Base-by-base conservation (phyloP, 2,329 filamentous ascomycete genomes). In the Pyrenophora tritici-repentis region DNA sequence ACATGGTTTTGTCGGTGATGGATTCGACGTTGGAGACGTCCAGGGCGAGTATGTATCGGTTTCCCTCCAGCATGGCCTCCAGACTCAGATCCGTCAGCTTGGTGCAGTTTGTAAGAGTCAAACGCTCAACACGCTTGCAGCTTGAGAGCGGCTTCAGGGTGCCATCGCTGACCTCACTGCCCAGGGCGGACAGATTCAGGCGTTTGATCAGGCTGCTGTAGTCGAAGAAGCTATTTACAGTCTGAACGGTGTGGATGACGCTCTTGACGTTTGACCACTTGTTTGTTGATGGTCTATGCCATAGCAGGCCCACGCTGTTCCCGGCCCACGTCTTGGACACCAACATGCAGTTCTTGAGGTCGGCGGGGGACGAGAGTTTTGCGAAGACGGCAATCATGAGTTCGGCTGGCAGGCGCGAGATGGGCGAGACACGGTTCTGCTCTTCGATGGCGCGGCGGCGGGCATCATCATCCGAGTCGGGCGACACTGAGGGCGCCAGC, bases 281-380 rank as follows among this genome's bases (percentile, higher is more conserved):
- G 66, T 88, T 91, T 77, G 94, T 97, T 22, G 90, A 86, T 1
- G 94, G 94, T 33, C 94, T 84, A 73, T 97, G 92, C 94, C 94
- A 99, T 17, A 99, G 81, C 59, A 96, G 83, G 58, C 94, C 93
- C 61, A 97, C 94, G 43, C 89, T 88, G 70, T 97, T 97, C 57
- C 88, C 82, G 22, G 94, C 89, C 94, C 94, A 99, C 56, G 88
- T 85, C 74, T 91, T 92, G 68, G 88, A 97, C n/a, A 96, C 92
- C 59, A 94, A 80, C 89, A 97, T 92, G 75, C 90, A 95, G 74
- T 86, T 87, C 61, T 91, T 83, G 62, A 97, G 82, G 68, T 99
- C 93, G 37, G 80, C 78, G 2, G 91, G 83, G 10, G 83, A 85
- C 65, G 81, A 86, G 50, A 99, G 83, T 73, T 91, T 94, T 31